Percentiles rank a stretch among this genome's conserved stretches.
Evolutionary conservation across 192 early-diverging fungal genomes (phyloP).

Genomic region (Dimargaris verticillata): DNA sequence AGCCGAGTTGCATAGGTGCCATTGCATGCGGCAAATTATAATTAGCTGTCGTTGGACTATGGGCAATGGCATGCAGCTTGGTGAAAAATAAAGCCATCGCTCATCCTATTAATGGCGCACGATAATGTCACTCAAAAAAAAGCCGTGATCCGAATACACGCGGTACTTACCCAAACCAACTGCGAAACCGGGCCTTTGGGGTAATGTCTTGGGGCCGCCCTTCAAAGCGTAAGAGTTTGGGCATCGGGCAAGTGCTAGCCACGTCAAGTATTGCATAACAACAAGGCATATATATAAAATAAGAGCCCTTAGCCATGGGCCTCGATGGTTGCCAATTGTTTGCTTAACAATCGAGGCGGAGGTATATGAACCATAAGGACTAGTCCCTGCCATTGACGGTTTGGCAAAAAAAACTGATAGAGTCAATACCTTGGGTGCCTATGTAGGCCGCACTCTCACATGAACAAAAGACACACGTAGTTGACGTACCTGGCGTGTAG

Average conservation of each 20-base stretch:
- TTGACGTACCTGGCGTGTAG: constrained; percentile 7
- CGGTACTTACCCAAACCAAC: constrained; percentile 15
- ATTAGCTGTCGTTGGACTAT: background rate
- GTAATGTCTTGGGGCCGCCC: constrained; percentile 20
- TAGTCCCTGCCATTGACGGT: background rate
- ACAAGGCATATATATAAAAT: background rate
- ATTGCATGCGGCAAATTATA: background rate
- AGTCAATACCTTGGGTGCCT: background rate
- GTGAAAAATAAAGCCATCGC: background rate
- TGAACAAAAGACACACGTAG: background rate
- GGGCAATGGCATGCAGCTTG: background rate
- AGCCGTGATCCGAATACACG: background rate
- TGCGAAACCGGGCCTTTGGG: constrained; percentile 21
- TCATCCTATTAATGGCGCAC: background rate
- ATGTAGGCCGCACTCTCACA: background rate
- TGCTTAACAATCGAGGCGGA: background rate
- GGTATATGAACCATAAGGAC: background rate
- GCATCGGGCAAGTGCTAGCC: constrained; percentile 14
- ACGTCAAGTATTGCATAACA: background rate
- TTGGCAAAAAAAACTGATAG: background rate
- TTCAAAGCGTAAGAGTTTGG: constrained; percentile 26
- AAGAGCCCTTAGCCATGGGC: background rate
- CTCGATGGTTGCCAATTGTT: background rate
- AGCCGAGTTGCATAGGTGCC: background rate
- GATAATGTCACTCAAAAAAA: background rate